Evolutionary conservation across 2,329 filamentous ascomycete genomes (phyloP), one percentile per base, ranked within the genome.

Genomic region (Trichoderma arundinaceum): DNA sequence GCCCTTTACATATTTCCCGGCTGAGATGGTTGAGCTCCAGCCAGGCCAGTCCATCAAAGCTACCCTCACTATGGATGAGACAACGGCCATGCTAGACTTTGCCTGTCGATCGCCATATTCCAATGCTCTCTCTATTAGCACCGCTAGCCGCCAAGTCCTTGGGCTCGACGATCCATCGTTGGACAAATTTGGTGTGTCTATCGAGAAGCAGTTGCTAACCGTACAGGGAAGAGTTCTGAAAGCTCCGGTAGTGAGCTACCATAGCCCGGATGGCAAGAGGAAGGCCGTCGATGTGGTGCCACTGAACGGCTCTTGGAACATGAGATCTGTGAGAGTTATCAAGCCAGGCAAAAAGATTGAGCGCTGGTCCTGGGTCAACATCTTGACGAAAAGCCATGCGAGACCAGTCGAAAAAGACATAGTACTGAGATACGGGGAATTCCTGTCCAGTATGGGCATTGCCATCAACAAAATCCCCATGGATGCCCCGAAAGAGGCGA

Each of bases 191-290:
- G 89, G 89, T 5, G 81, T 96, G 67, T 77, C 78, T 1, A 83
- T 93, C 3, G 81, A 80, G 7, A 83, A 84, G 12, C 76, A 80
- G 1, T 82, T 97, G 39, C 80, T 96, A 39, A 90, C 90, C 0
- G 90, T 97, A 0, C 81, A 82, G 0, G 94, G 87, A 1, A 88
- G 93, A 6, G 84, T 94, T 46, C 82, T 96, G 0, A 48, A 71
- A 0, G 72, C 86, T 0, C 92, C 92, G 0, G 71, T 69, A 0
- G 77, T 96, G 33, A 74, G 78, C 1, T 97, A 96, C 72, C 68
- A 74, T 41, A 67, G 65, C 67, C 74, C 68, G 48, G 15, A 73
- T 69, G 7, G 65, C 19, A 71, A 69, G 70, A 58, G 67, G 41
- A 71, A 52, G 44, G 56, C 44, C 0, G 7, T 67, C 5, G 58